A percentile compares a stretch with the other conserved stretches of the same genome.
phyloP scores from a whole-genome alignment of 495 filamentous ascomycete species.

The Zalerion maritima region DNA sequence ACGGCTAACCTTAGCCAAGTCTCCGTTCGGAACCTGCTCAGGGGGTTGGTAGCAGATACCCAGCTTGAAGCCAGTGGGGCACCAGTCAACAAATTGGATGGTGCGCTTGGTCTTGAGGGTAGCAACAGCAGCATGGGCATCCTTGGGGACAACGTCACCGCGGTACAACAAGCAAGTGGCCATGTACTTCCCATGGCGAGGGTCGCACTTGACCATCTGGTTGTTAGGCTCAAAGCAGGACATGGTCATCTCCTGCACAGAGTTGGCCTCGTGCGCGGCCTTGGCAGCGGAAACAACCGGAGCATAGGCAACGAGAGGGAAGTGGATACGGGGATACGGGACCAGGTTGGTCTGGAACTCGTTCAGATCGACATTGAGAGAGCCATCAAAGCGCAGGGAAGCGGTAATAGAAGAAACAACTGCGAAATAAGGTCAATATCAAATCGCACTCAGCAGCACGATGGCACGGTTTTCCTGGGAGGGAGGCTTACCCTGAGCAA shows the following conservation, averaged over 20 bases:
- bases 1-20: conserved; percentile 92
- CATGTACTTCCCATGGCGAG: conserved; percentile 99
- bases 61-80: conserved; percentile 99
- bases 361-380: conserved; percentile 97
- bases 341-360: conserved; percentile 99
- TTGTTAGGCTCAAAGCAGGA: conserved; percentile 69
- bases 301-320: conserved; percentile 91
- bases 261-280: conserved; percentile 90
- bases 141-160: conserved; percentile 93
- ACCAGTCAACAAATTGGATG: conserved; percentile 99
- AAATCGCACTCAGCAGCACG: conserved; percentile 5
- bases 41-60: conserved; percentile 99
- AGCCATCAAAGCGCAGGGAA: conserved; percentile 95
- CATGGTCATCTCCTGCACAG: conserved; percentile 75
- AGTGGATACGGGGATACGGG: conserved; percentile 97
- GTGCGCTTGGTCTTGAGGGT: conserved; percentile 96
- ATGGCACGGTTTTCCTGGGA: conserved; percentile 3
- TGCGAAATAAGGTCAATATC: conserved; percentile 15
- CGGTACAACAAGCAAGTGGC: conserved; percentile 96
- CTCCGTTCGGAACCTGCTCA: conserved; percentile 86
- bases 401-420: conserved; percentile 98
- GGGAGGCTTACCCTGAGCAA: conserved; percentile 63
- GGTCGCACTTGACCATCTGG: conserved; percentile 99
- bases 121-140: conserved; percentile 79
- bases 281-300: conserved; percentile 88